Base-by-base conservation (phyloP, 2,329 filamentous ascomycete genomes). In the Fusarium duplospermum region DNA sequence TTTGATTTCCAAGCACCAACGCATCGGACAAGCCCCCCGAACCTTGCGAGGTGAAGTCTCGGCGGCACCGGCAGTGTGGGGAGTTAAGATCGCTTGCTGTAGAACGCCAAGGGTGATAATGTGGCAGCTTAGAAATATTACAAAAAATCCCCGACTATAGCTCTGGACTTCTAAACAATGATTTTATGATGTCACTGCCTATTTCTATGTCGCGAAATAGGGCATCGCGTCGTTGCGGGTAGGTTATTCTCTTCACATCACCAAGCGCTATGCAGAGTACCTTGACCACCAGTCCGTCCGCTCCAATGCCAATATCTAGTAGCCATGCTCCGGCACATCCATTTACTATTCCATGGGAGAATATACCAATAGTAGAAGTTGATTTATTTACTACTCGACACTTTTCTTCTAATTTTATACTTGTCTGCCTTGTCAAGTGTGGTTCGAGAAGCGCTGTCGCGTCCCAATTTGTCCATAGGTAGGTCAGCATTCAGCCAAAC, bases 1-100 rank as follows among this genome's bases (percentile, higher is more conserved):
- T 59, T 71, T 24, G 50, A 54, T 50, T 71, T 65, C 61, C 64
- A 70, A 68, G 50, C 61, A 73, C 71, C 68, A 22, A 24, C 62
- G 38, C 69, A 64, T 57, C 67, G 50, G 64, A 42, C 64, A 54
- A 63, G 60, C 60, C 45, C 42, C 47, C 56, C 20, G 56, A 56
- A 22, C 20, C 35, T 61, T 61, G 56, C 3, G n/a, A n/a, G 42
- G 31, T 22, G 31, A 62, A 62, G 42, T n/a, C 59, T 52, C 59
- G 59, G 59, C 31, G 20, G 38, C 20, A 22, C 31, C 14, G 20
- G 42, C 22, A 52, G 40, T 52, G 22, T 33, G 59, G 20, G 42
- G 59, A 42, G 40, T 45, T 29, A 6, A 22, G 7, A 56, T 33
- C 29, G 45, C 4, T 50, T 27, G 24, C 14, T 42, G 40, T 8